Conservation (phyloP, 257 asterid species). For the Solanum raphanifolium region DNA sequence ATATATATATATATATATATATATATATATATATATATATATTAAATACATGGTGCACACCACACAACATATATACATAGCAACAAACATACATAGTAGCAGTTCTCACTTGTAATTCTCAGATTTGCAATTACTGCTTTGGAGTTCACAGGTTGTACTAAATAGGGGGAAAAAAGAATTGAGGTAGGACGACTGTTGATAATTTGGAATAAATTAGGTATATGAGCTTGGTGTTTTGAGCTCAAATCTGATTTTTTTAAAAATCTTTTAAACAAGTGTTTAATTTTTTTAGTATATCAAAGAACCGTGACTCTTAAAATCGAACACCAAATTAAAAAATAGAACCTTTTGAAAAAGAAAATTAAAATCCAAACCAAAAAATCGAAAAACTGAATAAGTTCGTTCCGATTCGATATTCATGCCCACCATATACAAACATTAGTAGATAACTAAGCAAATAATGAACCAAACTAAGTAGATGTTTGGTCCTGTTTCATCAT, state of each 20-base stretch:
- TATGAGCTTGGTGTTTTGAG: neutral
- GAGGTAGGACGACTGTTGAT: neutral
- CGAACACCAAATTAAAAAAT: too few relatives aligned
- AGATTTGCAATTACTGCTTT: neutral
- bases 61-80: neutral
- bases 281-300: neutral
- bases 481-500: neutral
- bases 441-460: neutral
- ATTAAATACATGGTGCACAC: neutral
- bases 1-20: too few relatives aligned
- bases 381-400: too few relatives aligned
- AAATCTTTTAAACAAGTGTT: too few relatives aligned
- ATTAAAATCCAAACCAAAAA: accelerated
- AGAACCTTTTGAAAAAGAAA: too few relatives aligned
- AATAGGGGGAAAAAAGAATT: neutral
- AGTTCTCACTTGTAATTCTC: neutral
- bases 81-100: neutral
- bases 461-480: neutral
- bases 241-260: neutral
- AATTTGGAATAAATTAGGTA: too few relatives aligned
- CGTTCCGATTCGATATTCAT: too few relatives aligned
- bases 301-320: too few relatives aligned
- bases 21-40: too few relatives aligned
- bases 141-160: neutral
- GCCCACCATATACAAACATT: neutral